A percentile compares a stretch with the other conserved stretches of the same genome.
Conservation (phyloP, 2,329 filamentous ascomycete species). For the Bipolaris victoriae region DNA sequence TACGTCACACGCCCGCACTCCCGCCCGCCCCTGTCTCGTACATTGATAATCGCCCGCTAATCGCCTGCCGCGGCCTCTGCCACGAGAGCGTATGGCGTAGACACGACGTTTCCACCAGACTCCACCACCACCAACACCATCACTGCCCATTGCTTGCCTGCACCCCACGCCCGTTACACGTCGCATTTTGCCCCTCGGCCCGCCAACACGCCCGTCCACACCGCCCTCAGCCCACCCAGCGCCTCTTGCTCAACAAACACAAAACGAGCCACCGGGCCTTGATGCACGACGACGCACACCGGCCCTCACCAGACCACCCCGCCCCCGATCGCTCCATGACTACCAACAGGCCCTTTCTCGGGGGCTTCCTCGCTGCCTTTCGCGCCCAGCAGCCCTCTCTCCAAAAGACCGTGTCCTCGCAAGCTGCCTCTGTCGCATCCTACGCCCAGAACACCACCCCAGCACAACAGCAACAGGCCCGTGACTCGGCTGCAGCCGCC, state of each 20-base stretch:
- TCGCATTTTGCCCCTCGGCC: constrained; percentile 1
- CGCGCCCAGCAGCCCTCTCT: constrained; percentile 68
- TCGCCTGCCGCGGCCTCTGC: background rate
- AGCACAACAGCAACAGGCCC: constrained; percentile 47
- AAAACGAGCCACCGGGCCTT: constrained; percentile 15
- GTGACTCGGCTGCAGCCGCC: constrained; percentile 47
- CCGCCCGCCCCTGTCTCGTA: constrained; percentile 4
- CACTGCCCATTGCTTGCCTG: constrained; percentile 5
- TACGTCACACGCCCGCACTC: background rate
- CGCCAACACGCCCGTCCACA: constrained; percentile 6
- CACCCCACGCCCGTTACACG: constrained; percentile 3
- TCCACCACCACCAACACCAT: background rate
- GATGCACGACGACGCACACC: constrained; percentile 39
- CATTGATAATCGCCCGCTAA: background rate
- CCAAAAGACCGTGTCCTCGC: constrained; percentile 61
- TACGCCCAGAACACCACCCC: constrained; percentile 42
- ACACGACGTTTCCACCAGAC: constrained; percentile 1
- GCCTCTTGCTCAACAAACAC: constrained; percentile 1
- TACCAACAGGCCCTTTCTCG: constrained; percentile 69
- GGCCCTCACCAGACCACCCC: constrained; percentile 25
- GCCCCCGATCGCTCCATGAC: constrained; percentile 57
- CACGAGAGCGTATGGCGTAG: constrained; percentile 4
- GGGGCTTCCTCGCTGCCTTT: constrained; percentile 71
- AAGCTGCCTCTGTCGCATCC: constrained; percentile 46
- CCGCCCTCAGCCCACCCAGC: constrained; percentile 3